These are phyloP conservation scores for Misopates orontium DNA, from an alignment of 257 asterid genomes.

Conservation along the genomic window DNA sequence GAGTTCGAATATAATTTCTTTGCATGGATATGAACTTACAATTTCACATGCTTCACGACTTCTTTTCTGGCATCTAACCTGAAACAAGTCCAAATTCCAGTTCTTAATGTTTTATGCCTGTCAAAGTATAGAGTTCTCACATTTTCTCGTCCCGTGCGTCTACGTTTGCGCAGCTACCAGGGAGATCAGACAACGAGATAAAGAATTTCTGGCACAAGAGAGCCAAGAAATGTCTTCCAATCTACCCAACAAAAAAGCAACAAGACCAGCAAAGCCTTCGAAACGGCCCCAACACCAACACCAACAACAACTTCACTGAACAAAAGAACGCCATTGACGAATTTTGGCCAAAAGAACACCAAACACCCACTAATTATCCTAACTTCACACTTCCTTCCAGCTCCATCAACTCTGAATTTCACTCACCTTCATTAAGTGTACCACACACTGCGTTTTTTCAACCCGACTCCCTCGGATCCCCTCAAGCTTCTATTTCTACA, in stretches of 20 bases:
- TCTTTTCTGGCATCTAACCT: neutral
- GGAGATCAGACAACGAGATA: conserved; percentile 63
- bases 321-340: conserved; percentile 7
- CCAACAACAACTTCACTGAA: neutral
- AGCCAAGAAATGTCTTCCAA: conserved; percentile 49
- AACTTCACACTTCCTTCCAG: conserved; percentile 1
- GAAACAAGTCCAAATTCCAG: neutral
- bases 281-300: neutral
- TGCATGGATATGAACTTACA: no score
- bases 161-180: conserved; percentile 48
- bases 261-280: conserved; percentile 20
- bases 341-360: neutral
- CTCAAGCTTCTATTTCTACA: conserved; percentile 24
- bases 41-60: no score
- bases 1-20: no score
- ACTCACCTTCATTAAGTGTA: conserved; percentile 6
- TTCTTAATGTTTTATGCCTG: neutral
- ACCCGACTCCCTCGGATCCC: conserved; percentile 12
- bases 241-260: conserved; percentile 31
- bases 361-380: conserved; percentile 12
- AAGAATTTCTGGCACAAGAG: conserved; percentile 71
- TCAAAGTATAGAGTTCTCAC: neutral
- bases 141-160: neutral
- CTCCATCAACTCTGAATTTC: conserved; percentile 14
- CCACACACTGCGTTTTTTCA: neutral